Evolutionary conservation across 208 protist species (phyloP), one percentile per base, ranked within the genome.

Genomic region (Leishmania gerbilli): DNA sequence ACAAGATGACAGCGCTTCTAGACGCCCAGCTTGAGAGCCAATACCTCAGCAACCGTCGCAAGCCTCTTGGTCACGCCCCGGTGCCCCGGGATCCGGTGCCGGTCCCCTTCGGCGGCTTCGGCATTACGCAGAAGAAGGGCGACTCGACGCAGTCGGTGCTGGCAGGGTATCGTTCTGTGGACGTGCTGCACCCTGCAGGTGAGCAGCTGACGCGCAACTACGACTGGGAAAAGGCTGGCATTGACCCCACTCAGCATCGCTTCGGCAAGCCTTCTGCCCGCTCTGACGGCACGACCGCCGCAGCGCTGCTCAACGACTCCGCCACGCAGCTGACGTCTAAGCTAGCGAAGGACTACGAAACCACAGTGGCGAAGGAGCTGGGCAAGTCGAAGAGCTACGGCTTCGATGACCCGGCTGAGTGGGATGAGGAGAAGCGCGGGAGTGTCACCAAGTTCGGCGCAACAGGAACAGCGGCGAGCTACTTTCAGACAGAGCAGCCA

Each of bases 171-270:
- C 85, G 86, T 19, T 79, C 90, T 51, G 84, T 91, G 17, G 88
- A 92, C 13, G 81, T 91, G 49, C 42, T 89, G 64, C 88, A 95
- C 80, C 87, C 85, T 17, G 87, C 84, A 8, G 95, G 93, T 13
- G 90, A 60, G 74, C 88, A 91, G 75, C 85, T 84, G 47, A 84
- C 90, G 40, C 89, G 93, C 56, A 85, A 87, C 72, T 97, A 96
- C 83, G 85, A 97, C 84, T 97, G 95, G 93, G 89, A 93, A 21
- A 68, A 60, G 27, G 62, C 78, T 8, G 92, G 91, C 56, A 94
- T 97, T 76, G 91, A 97, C 85, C 90, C 92, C 5, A 90, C 87
- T 37, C 81, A 92, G 77, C 82, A 92, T 78, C 86, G 93, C 80
- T 97, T 97, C 79, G 94, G 94, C 3, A 77, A 77, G 40, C 69